Base-by-base conservation (phyloP, 148 eudicot genomes). In the Amaranthus hypochondriacus region DNA sequence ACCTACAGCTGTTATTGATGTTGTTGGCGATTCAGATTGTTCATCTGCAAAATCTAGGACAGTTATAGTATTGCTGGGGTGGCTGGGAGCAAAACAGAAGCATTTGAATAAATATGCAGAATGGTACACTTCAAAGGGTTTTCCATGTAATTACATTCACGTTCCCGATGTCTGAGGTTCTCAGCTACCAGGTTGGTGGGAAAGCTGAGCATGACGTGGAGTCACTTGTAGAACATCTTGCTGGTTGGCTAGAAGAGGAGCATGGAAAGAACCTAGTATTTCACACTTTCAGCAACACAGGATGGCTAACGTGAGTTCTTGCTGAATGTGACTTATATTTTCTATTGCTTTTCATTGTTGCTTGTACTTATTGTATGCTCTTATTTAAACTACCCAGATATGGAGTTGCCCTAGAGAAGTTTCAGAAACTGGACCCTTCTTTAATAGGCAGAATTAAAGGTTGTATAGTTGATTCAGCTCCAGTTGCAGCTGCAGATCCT, bases 61-160 rank as follows among this genome's bases (percentile, higher is more conserved):
- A 3, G 96, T 96, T 9, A 97, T 96, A 49, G 90, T 96, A 65
- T 81, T 96, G 77, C 87, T 96, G 4, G 99, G 99, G 74, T 96
- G 99, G 99, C 76, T 96, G 71, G 99, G 99, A 48, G 88, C 99
- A 55, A 92, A 92, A 86, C 97, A 96, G 82, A 96, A 92, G 86
- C 99, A 96, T 80, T 84, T 96, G 51, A 96, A 81, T 50, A 86
- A 65, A 82, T 92, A 92, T 74, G 97, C 97, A 10, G 96, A 92
- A 71, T 96, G 90, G 91, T 96, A 96, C 72, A 90, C 99, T 9
- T 90, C 96, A n/a, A 96, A 88, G 83, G 99, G 99, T 63, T 92
- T 92, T 84, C 74, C 97, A 92, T 87, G 99, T 73, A 66, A 90
- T 96, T 81, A 92, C 99, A 13, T 96, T 96, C 74, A 96, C 99